Percentiles rank a stretch among this genome's conserved stretches.
These are phyloP conservation scores for Carex kokanica DNA, from an alignment of 176 grass and related monocot genomes.

Conservation along the genomic window DNA sequence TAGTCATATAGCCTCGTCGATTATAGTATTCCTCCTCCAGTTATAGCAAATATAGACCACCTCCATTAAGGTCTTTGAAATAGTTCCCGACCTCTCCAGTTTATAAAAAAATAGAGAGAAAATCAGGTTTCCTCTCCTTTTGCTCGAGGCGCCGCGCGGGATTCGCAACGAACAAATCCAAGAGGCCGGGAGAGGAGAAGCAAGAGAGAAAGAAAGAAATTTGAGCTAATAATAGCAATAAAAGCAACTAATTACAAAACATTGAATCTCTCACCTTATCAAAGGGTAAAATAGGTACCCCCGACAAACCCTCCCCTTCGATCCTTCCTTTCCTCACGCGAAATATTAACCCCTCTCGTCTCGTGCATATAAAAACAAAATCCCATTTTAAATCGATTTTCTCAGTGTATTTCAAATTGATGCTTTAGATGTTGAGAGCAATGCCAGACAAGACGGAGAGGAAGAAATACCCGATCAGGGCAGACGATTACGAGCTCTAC, in stretches of 20 bases:
- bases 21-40: neutral
- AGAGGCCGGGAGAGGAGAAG: neutral
- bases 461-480: slow-evolving; percentile 74
- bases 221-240: slow-evolving; percentile 21
- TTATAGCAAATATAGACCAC: neutral
- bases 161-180: slow-evolving; percentile 12
- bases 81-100: neutral
- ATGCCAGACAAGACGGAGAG: slow-evolving; percentile 34
- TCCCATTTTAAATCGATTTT: neutral
- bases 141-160: neutral
- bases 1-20: neutral
- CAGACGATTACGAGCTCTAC: slow-evolving; percentile 79
- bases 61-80: neutral
- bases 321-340: slow-evolving; percentile 2
- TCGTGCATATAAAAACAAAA: neutral
- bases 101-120: neutral
- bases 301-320: slow-evolving; percentile 29
- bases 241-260: slow-evolving; percentile 16
- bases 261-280: neutral
- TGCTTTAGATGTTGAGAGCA: neutral
- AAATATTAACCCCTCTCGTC: neutral
- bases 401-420: neutral
- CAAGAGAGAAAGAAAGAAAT: slow-evolving; percentile 27
- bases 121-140: neutral
- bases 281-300: neutral